These are phyloP conservation scores for Fusarium camptoceras DNA, from an alignment of 2,329 filamentous ascomycete genomes.

Conservation along the genomic window DNA sequence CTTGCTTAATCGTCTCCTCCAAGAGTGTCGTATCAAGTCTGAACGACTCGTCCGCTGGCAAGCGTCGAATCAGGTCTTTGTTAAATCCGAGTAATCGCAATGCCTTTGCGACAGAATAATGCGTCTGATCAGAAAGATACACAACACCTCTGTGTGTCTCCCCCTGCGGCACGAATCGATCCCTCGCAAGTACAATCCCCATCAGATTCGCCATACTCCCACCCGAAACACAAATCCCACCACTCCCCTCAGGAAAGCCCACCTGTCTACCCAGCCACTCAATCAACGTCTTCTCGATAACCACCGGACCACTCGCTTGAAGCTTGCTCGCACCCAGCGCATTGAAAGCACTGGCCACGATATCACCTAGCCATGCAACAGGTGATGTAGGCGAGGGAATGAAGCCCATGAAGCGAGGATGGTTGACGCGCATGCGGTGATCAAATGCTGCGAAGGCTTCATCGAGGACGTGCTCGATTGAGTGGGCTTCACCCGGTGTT, in stretches of 20 bases:
- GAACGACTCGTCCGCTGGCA: background rate
- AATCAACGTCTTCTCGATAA: slow-evolving; percentile 43
- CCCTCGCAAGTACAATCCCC: slow-evolving; percentile 39
- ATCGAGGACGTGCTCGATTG: slow-evolving; percentile 22
- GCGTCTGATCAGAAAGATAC: slow-evolving; percentile 22
- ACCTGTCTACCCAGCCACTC: slow-evolving; percentile 36
- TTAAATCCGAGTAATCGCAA: slow-evolving; percentile 13
- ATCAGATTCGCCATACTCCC: slow-evolving; percentile 46
- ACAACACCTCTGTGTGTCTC: slow-evolving; percentile 1
- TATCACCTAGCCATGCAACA: slow-evolving; percentile 43
- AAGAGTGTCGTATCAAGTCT: background rate
- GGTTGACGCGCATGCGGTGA: slow-evolving; percentile 30
- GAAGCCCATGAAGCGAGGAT: slow-evolving; percentile 37
- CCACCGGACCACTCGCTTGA: slow-evolving; percentile 39
- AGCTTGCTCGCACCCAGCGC: slow-evolving; percentile 36
- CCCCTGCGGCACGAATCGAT: slow-evolving; percentile 26
- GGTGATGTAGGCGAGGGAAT: slow-evolving; percentile 41
- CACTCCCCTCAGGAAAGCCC: slow-evolving; percentile 23
- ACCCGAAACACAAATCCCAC: slow-evolving; percentile 43
- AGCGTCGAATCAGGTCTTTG: background rate
- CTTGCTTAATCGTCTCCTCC: rapidly evolving
- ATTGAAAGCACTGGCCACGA: slow-evolving; percentile 38
- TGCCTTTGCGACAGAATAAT: slow-evolving; percentile 26
- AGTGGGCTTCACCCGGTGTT: slow-evolving; percentile 15
- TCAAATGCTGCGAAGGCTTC: slow-evolving; percentile 24